A percentile compares a stretch with the other conserved stretches of the same genome.
These are phyloP conservation scores for Candida smagusa DNA, from an alignment of 1,139 yeast genomes.

Conservation along the genomic window DNA sequence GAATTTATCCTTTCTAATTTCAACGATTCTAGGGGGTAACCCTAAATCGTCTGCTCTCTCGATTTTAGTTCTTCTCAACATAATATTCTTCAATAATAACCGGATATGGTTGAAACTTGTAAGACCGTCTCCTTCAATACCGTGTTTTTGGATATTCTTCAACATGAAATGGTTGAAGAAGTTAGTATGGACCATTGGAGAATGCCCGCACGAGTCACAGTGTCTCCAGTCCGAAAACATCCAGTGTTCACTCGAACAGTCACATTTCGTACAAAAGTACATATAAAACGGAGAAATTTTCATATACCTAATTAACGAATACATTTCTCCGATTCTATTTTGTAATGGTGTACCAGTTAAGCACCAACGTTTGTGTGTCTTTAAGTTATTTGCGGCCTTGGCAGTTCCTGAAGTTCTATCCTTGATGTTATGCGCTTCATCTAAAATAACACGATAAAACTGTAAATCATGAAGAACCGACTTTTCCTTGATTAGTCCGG, in stretches of 20 bases:
- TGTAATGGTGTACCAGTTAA: constrained; percentile 95
- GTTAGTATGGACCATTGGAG: constrained; percentile 92
- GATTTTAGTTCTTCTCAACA: constrained; percentile 91
- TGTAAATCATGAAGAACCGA: constrained; percentile 72
- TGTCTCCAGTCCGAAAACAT: constrained; percentile 74
- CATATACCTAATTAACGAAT: constrained; percentile 81
- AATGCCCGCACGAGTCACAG: constrained; percentile 85
- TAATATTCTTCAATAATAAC: constrained; percentile 65
- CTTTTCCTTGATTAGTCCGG: constrained; percentile 66
- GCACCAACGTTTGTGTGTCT: constrained; percentile 80
- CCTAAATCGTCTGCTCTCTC: constrained; percentile 98
- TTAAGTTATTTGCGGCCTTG: constrained; percentile 75
- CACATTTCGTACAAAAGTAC: constrained; percentile 90
- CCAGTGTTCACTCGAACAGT: constrained; percentile 81
- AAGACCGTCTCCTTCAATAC: constrained; percentile 76
- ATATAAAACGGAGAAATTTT: constrained; percentile 81
- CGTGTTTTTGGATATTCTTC: constrained; percentile 82
- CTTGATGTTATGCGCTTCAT: constrained; percentile 96
- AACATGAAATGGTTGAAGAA: constrained; percentile 93
- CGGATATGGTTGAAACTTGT: constrained; percentile 78
- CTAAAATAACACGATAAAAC: constrained; percentile 86
- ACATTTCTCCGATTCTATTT: constrained; percentile 93
- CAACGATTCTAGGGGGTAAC: constrained; percentile 90
- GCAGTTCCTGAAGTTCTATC: constrained; percentile 93
- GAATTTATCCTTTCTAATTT: constrained; percentile 78